These are phyloP conservation scores for Austroboletus festivus DNA, from an alignment of 768 basidiomycete genomes.

Conservation along the genomic window DNA sequence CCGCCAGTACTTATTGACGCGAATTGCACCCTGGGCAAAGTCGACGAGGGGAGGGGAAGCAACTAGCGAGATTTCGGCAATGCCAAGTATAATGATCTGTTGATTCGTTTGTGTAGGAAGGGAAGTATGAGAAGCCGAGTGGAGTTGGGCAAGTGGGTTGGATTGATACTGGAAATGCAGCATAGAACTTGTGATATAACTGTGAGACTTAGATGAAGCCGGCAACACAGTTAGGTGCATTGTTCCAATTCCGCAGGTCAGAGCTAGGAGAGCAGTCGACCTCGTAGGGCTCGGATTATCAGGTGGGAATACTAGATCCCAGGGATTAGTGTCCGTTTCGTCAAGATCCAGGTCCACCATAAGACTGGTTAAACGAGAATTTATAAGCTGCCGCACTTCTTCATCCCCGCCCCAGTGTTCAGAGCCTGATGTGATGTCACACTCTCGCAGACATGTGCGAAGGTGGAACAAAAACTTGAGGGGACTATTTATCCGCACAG, in stretches of 20 bases:
- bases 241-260: constrained; percentile 17
- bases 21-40: constrained; percentile 55
- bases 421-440: constrained; percentile 27
- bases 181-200: constrained; percentile 22
- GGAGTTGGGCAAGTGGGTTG: constrained; percentile 6
- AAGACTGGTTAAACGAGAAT: constrained; percentile 34
- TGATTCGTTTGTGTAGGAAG: constrained; percentile 10
- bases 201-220: constrained; percentile 19
- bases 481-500: constrained; percentile 60
- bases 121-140: constrained; percentile 16
- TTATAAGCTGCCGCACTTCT: constrained; percentile 36
- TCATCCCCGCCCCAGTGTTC: constrained; percentile 20
- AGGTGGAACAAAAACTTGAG: constrained; percentile 82
- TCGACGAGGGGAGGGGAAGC: constrained; percentile 59
- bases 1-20: constrained; percentile 42
- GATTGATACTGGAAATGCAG: constrained; percentile 25
- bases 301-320: constrained; percentile 23
- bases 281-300: constrained; percentile 7
- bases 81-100: constrained; percentile 32
- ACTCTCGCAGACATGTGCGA: constrained; percentile 50
- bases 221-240: constrained; percentile 21
- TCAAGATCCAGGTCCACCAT: constrained; percentile 46
- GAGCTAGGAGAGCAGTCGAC: constrained; percentile 8
- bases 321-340: constrained; percentile 18
- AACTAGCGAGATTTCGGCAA: constrained; percentile 40